A percentile compares a stretch with the other conserved stretches of the same genome.
Conservation (phyloP, 331 rosid species). For the Saraca asoca region DNA sequence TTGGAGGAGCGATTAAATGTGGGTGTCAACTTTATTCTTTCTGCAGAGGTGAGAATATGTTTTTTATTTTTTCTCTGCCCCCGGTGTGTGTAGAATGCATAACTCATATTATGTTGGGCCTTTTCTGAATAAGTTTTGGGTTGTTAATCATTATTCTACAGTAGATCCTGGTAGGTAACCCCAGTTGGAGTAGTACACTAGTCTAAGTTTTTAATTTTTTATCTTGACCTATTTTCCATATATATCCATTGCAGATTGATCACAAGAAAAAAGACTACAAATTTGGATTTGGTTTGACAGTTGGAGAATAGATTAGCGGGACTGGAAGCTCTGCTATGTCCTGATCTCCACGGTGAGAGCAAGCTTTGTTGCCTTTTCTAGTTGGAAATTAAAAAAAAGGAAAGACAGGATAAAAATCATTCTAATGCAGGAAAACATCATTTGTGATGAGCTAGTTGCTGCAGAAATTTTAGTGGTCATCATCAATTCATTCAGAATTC, state of each 20-base stretch:
- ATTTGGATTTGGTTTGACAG: slow-evolving; percentile 95
- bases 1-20: slow-evolving; percentile 94
- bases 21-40: slow-evolving; percentile 97
- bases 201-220: not conserved
- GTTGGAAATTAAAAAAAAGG: slow-evolving; percentile 28
- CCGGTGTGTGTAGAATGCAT: not conserved
- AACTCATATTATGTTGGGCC: not conserved
- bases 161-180: not conserved
- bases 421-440: no score
- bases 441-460: no score
- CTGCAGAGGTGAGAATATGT: slow-evolving; percentile 74
- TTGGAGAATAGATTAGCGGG: slow-evolving; percentile 72
- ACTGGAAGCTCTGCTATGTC: slow-evolving; percentile 18
- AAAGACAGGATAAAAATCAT: not conserved
- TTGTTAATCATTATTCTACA: not conserved
- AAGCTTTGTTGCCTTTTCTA: slow-evolving; percentile 36
- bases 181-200: not conserved
- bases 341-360: slow-evolving; percentile 33
- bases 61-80: not conserved
- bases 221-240: slow-evolving; percentile 38
- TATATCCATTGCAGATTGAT: slow-evolving; percentile 68
- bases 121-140: not conserved
- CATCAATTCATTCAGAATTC: no score
- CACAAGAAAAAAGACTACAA: slow-evolving; percentile 94
- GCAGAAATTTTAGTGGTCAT: no score